Conservation (phyloP, 176 grass and related monocot genomes). For the Alopecurus myosuroides region DNA sequence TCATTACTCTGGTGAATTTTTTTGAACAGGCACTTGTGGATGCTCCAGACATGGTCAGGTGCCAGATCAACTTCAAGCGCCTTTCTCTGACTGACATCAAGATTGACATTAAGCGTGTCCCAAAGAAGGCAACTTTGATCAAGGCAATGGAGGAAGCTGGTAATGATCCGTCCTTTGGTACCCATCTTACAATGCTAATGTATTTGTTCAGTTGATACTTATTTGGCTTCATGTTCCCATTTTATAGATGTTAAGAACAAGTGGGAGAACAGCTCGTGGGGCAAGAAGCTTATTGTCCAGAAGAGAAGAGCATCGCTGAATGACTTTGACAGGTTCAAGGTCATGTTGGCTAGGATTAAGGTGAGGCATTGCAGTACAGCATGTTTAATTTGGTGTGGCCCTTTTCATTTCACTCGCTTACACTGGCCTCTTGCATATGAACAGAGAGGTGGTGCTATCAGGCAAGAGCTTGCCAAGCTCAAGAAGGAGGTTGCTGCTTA, state of each 20-base stretch:
- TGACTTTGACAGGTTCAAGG: conserved; percentile 95
- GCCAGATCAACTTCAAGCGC: conserved; percentile 96
- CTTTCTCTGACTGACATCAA: conserved; percentile 49
- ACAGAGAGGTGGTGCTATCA: conserved; percentile 81
- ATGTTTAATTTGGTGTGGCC: background rate
- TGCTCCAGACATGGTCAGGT: conserved; percentile 90
- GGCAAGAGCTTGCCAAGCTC: conserved; percentile 81
- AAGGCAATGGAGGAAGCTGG: conserved; percentile 56
- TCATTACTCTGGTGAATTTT: background rate
- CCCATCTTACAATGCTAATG: background rate
- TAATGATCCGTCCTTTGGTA: conserved; percentile 28
- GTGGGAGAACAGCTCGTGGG: conserved; percentile 98
- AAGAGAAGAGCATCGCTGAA: conserved; percentile 86
- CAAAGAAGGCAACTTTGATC: conserved; percentile 43
- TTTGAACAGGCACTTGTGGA: conserved; percentile 74
- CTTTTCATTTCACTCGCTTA: background rate
- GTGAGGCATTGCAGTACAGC: conserved; percentile 7
- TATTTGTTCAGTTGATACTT: background rate
- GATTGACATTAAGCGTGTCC: conserved; percentile 54
- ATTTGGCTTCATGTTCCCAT: background rate
- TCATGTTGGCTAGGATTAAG: conserved; percentile 93
- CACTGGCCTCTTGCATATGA: background rate
- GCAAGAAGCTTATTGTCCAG: conserved; percentile 96
- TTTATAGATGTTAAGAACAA: conserved; percentile 77
- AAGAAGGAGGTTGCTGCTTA: conserved; percentile 62